These are phyloP conservation scores for Cyanophora paradoxa DNA, from an alignment of 78 protist genomes.

Conservation along the genomic window DNA sequence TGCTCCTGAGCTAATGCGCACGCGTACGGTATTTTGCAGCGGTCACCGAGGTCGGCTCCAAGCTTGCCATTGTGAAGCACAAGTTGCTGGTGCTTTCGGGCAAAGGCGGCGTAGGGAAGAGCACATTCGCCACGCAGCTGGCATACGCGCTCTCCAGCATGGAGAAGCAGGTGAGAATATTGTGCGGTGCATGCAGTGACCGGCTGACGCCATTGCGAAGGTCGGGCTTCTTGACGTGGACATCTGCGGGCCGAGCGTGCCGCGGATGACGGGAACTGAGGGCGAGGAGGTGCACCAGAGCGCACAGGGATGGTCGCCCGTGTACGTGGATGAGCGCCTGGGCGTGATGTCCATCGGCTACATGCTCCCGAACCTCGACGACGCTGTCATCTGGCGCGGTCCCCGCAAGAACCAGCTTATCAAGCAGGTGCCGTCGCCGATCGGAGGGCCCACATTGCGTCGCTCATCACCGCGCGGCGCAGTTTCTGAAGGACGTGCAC, in stretches of 20 bases:
- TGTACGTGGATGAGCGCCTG: slow-evolving; percentile 49
- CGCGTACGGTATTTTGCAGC: background rate
- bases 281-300: slow-evolving; percentile 22
- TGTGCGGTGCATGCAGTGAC: too few relatives aligned
- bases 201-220: too few relatives aligned
- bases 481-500: slow-evolving; percentile 89
- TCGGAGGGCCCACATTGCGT: background rate
- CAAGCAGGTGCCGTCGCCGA: background rate
- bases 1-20: background rate
- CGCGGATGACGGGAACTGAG: slow-evolving; percentile 76
- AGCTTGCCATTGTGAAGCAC: slow-evolving; percentile 5
- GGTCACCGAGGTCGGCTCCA: background rate
- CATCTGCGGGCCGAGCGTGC: slow-evolving; percentile 96
- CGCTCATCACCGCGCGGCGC: slow-evolving; percentile 20
- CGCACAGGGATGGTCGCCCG: slow-evolving; percentile 89
- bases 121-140: slow-evolving; percentile 88
- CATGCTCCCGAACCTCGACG: slow-evolving; percentile 70
- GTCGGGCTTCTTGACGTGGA: slow-evolving; percentile 97
- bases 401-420: slow-evolving; percentile 84
- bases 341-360: slow-evolving; percentile 92
- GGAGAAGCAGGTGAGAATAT: background rate
- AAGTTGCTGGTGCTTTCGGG: slow-evolving; percentile 89
- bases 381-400: slow-evolving; percentile 98
- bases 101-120: slow-evolving; percentile 98
- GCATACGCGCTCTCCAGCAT: slow-evolving; percentile 61